Evolutionary conservation across 148 eudicot species (phyloP), one percentile per base, ranked within the genome.

Genomic region (Pouteria glomerata): DNA sequence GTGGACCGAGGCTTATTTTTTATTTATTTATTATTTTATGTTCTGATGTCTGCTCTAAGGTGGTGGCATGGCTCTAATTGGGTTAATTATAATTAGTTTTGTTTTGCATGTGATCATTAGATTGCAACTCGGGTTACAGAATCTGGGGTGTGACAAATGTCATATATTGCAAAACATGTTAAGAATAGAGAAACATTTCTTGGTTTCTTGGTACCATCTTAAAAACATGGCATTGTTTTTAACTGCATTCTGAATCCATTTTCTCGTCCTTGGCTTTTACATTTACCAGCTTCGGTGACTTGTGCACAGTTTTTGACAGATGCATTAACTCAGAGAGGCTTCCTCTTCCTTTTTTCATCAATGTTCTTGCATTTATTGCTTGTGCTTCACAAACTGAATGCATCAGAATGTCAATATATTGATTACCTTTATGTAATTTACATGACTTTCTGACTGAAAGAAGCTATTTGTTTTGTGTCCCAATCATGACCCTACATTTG

Each of bases 401-500:
- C 15, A 48, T 48, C 18, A 48, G 18, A 48, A 48, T 3, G 13
- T 48, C 53, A 48, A 6, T 65, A 3, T 65, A 7, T 12, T 65
- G 52, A 44, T 66, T 63, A 44, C 30, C n/a, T 26, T 66, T 18
- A 41, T 29, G 6, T 14, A 16, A 30, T 16, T 26, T 16, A 0
- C 69, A 45, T 48, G 10, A 15, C 21, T 66, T 23, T 57, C 6
- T 48, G 16, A 66, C 41, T 48, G 19, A 48, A 50, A 30, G 57
- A 30, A 19, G 14, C 35, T 66, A 27, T n/a, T 16, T 55, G 15
- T 24, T 52, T 56, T 18, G 37, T 12, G 19, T 56, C 16, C 8
- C 50, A 39, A 24, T 53, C 1, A 8, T 55, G 26, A 27, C 62
- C 61, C 74, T 70, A 34, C 7, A 70, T 66, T 70, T 79, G 55